phyloP scores from a whole-genome alignment of 1,284 basidiomycete genomes.

The Microbotryum saponariae region DNA sequence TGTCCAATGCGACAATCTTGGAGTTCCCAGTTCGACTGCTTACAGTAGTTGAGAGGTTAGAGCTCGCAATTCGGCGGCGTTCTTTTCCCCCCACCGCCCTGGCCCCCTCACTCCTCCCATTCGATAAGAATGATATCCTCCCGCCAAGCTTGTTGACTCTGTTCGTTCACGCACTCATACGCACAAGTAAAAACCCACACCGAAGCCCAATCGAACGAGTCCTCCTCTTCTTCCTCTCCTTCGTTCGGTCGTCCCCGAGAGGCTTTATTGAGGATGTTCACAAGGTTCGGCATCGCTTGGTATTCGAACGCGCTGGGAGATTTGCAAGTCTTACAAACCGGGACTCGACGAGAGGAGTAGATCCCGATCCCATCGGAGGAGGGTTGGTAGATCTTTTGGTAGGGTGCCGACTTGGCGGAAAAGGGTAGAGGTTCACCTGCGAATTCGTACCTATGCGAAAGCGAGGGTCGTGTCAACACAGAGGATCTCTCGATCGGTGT shows the following conservation, averaged over 20 bases:
- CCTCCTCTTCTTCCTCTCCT: conserved; percentile 35
- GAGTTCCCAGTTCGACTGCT: too few species aligned
- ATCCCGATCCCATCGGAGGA: conserved; percentile 38
- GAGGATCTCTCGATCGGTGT: background rate
- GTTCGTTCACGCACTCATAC: conserved; percentile 55
- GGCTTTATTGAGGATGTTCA: conserved; percentile 60
- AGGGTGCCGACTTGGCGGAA: conserved; percentile 55
- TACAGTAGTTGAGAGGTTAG: too few species aligned
- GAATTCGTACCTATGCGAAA: conserved; percentile 60
- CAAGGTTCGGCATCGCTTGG: conserved; percentile 78
- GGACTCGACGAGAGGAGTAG: conserved; percentile 40
- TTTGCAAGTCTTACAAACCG: conserved; percentile 56
- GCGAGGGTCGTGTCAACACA: too few species aligned
- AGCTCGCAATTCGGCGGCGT: too few species aligned
- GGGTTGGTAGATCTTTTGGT: conserved; percentile 59
- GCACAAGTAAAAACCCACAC: conserved; percentile 69
- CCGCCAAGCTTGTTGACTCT: conserved; percentile 50
- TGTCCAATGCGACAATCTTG: too few species aligned
- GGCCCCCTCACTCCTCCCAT: conserved; percentile 48
- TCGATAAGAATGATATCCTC: conserved; percentile 67
- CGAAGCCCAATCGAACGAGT: conserved; percentile 76
- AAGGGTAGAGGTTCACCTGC: conserved; percentile 65
- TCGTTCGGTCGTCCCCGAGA: conserved; percentile 48
- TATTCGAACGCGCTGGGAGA: conserved; percentile 64
- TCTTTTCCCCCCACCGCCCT: too few species aligned